These are phyloP conservation scores for Kalaharituber pfeilii DNA, from an alignment of 2,329 filamentous ascomycete genomes.

Conservation along the genomic window DNA sequence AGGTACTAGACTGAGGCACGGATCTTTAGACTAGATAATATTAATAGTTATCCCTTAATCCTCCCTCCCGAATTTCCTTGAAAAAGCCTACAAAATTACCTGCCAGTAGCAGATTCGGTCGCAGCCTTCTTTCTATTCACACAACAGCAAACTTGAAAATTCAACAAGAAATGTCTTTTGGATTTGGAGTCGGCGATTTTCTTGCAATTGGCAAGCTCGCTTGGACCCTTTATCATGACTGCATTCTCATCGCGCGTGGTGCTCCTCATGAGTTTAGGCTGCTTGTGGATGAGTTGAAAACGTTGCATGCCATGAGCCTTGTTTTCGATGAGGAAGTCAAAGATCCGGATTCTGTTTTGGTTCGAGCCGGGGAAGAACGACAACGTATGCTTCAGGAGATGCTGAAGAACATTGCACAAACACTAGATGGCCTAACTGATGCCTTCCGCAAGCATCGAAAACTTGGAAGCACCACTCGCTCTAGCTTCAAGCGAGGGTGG, in stretches of 20 bases:
- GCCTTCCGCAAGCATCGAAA: not conserved
- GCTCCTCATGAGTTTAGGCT: too few species aligned
- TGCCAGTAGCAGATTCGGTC: too few species aligned
- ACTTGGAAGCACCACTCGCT: not conserved
- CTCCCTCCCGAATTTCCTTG: too few species aligned
- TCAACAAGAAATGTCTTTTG: too few species aligned
- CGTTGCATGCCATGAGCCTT: not conserved
- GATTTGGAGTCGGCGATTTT: slow-evolving; percentile 9
- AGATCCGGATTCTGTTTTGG: not conserved
- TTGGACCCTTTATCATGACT: slow-evolving; percentile 4
- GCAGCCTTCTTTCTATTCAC: too few species aligned
- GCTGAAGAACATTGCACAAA: not conserved
- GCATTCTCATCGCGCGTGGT: slow-evolving; percentile 1
- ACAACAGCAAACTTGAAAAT: too few species aligned
- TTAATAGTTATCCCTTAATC: too few species aligned
- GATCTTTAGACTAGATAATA: too few species aligned
- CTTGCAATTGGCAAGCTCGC: not conserved
- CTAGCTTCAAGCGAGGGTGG: slow-evolving; percentile 3
- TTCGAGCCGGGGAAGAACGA: not conserved
- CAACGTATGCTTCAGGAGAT: not conserved
- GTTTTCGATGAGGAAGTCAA: not conserved
- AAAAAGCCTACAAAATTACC: too few species aligned
- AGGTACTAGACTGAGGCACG: too few species aligned
- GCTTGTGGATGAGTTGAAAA: not conserved
- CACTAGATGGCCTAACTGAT: not conserved